A percentile compares a stretch with the other conserved stretches of the same genome.
These are phyloP conservation scores for Solanum appendiculatum DNA, from an alignment of 257 asterid genomes.

Conservation along the genomic window DNA sequence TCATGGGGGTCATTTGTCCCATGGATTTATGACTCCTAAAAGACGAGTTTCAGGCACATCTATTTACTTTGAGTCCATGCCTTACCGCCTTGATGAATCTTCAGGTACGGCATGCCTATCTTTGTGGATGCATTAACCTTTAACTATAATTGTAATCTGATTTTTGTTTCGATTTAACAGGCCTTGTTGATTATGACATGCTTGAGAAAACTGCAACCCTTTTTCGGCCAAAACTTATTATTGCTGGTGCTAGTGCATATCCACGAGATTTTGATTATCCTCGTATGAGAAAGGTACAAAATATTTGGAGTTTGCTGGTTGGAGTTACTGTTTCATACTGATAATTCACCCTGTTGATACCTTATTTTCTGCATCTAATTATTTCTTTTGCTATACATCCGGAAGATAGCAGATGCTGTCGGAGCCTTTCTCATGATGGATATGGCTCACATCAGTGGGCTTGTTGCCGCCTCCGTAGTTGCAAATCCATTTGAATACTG, in stretches of 20 bases:
- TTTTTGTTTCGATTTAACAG: slow-evolving; percentile 17
- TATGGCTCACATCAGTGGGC: slow-evolving; percentile 97
- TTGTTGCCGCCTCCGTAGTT: slow-evolving; percentile 89
- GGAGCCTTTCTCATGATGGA: slow-evolving; percentile 99
- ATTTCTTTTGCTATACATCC: not conserved
- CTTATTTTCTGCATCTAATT: slow-evolving; percentile 1
- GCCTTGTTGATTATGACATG: slow-evolving; percentile 86
- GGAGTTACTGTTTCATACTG: not conserved
- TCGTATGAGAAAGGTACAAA: slow-evolving; percentile 71
- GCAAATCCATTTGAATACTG: slow-evolving; percentile 90
- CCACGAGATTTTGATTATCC: slow-evolving; percentile 91
- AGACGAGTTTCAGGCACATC: slow-evolving; percentile 94
- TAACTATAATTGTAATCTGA: not conserved
- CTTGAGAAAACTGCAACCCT: slow-evolving; percentile 81
- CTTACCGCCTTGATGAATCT: slow-evolving; percentile 81
- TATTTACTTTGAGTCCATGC: slow-evolving; percentile 91
- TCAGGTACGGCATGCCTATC: slow-evolving; percentile 39
- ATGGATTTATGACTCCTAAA: slow-evolving; percentile 96
- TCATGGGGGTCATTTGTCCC: slow-evolving; percentile 94
- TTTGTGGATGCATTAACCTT: not conserved
- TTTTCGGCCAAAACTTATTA: slow-evolving; percentile 88
- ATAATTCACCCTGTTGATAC: not conserved
- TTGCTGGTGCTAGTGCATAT: slow-evolving; percentile 96
- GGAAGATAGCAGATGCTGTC: slow-evolving; percentile 79
- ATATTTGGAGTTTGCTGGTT: not conserved